Percentiles rank a stretch among this genome's conserved stretches.
These are phyloP conservation scores for Beta corolliflora DNA, from an alignment of 179 eudicot genomes.

Conservation along the genomic window DNA sequence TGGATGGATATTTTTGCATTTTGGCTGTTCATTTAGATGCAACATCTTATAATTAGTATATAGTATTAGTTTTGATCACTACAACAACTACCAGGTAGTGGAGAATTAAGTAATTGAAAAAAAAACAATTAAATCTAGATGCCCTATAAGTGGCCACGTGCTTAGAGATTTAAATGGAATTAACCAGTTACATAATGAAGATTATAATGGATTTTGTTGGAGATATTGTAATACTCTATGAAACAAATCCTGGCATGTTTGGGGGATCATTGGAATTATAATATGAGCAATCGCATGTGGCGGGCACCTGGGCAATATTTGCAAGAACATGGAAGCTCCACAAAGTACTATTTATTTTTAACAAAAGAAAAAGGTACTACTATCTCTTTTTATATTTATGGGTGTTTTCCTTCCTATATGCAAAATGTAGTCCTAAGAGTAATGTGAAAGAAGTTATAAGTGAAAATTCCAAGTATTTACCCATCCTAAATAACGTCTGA, in stretches of 20 bases:
- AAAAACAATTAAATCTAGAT: slow-evolving; percentile 14
- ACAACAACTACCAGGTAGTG: slow-evolving; percentile 14
- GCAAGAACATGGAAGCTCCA: slow-evolving; percentile 34
- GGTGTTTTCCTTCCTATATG: no score
- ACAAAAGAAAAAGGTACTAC: no score
- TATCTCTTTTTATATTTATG: no score
- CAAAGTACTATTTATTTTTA: not conserved
- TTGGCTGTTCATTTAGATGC: slow-evolving; percentile 34
- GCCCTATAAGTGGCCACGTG: slow-evolving; percentile 42
- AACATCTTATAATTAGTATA: not conserved
- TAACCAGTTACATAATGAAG: slow-evolving; percentile 20
- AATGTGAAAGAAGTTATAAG: no score
- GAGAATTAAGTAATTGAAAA: slow-evolving; percentile 12
- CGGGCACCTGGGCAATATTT: slow-evolving; percentile 23
- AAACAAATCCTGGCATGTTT: slow-evolving; percentile 33
- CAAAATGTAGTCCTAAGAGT: no score
- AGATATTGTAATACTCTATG: slow-evolving; percentile 13
- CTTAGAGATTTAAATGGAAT: slow-evolving; percentile 22
- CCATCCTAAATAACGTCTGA: no score
- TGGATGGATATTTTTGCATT: slow-evolving; percentile 30
- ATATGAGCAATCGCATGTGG: slow-evolving; percentile 28
- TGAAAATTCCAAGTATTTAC: no score
- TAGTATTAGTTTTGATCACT: not conserved
- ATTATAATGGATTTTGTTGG: slow-evolving; percentile 28
- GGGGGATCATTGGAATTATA: slow-evolving; percentile 11